Conservation (phyloP, 164 flowering plant genomes). For the Dillenia turbinata region DNA sequence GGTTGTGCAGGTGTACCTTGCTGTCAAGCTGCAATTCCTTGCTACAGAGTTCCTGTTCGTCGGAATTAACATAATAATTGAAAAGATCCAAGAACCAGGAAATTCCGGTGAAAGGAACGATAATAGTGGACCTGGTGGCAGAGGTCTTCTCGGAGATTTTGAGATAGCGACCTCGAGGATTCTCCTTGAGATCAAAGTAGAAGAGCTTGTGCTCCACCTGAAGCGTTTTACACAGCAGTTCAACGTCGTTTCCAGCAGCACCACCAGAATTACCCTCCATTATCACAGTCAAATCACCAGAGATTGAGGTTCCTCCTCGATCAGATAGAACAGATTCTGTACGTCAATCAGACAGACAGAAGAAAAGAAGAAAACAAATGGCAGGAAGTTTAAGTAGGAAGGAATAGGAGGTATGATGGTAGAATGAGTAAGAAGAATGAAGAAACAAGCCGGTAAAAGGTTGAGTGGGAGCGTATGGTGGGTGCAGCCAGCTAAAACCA, state of each 20-base stretch:
- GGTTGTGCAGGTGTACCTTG: conserved; percentile 32
- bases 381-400: no score
- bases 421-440: no score
- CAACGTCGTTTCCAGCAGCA: conserved; percentile 58
- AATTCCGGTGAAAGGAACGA: conserved; percentile 83
- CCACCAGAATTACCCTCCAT: conserved; percentile 65
- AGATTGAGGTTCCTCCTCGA: no score
- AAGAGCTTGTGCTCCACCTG: conserved; percentile 99
- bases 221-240: conserved; percentile 78
- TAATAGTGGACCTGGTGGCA: conserved; percentile 90
- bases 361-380: no score
- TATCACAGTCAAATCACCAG: neutral
- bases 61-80: conserved; percentile 84
- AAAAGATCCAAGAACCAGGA: conserved; percentile 95
- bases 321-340: neutral
- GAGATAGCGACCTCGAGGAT: conserved; percentile 89
- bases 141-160: conserved; percentile 98
- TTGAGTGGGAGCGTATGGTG: no score
- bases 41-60: conserved; percentile 71
- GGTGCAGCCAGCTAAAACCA: no score
- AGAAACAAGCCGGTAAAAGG: no score
- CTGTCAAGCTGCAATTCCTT: conserved; percentile 96
- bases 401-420: no score
- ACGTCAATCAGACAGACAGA: no score
- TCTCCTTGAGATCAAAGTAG: conserved; percentile 97